Evolutionary conservation across 768 basidiomycete genomes (phyloP).

Genomic region (Gloeostereum incarnatum): DNA sequence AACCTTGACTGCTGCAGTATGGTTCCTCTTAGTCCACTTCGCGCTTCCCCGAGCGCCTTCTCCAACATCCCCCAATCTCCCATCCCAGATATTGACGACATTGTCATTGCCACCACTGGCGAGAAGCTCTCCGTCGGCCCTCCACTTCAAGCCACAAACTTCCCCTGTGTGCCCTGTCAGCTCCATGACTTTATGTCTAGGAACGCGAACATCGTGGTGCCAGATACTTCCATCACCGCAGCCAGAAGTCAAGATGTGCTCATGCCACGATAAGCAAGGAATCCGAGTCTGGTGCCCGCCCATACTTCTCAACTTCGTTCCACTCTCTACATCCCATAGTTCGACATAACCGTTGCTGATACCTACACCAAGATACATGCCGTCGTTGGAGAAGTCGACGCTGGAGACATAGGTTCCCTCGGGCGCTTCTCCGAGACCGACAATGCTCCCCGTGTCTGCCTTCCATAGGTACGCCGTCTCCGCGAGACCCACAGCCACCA

Average conservation of each 20-base stretch:
- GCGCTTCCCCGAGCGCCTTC: conserved; percentile 48
- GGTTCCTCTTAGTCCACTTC: conserved; percentile 88
- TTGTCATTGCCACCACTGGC: conserved; percentile 98
- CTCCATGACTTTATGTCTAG: conserved; percentile 84
- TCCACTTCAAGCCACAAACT: conserved; percentile 89
- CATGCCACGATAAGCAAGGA: conserved; percentile 79
- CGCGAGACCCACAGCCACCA: conserved; percentile 84
- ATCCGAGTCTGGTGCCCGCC: conserved; percentile 76
- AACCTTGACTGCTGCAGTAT: conserved; percentile 81
- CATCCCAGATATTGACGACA: conserved; percentile 97
- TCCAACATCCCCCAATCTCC: conserved; percentile 52
- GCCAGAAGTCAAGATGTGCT: conserved; percentile 79
- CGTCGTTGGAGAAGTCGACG: conserved; percentile 74
- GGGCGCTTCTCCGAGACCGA: conserved; percentile 66
- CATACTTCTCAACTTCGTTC: conserved; percentile 86
- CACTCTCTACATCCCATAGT: conserved; percentile 86
- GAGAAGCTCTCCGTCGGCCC: conserved; percentile 78
- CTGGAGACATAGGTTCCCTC: conserved; percentile 70
- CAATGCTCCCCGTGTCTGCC: conserved; percentile 80
- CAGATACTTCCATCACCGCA: conserved; percentile 93
- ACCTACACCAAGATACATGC: conserved; percentile 76
- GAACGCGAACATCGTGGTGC: conserved; percentile 91
- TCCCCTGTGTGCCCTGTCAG: conserved; percentile 86
- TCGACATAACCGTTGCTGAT: conserved; percentile 79
- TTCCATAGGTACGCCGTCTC: conserved; percentile 90